phyloP scores from a whole-genome alignment of 163 green algal species.

The Scenedesmus sp. region DNA sequence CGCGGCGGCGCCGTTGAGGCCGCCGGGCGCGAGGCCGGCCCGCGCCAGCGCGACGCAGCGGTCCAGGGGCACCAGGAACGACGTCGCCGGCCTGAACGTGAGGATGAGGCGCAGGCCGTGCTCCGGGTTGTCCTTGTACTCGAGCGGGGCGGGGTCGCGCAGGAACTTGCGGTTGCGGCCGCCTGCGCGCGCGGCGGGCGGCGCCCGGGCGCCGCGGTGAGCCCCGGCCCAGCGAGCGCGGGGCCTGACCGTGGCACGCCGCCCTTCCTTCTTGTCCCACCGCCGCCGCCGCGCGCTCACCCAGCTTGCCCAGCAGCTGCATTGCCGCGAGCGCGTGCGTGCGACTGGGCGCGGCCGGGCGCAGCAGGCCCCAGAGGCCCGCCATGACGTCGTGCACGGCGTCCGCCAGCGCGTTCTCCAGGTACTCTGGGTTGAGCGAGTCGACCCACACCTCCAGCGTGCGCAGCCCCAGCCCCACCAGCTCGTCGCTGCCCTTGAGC shows the following conservation, averaged over 20 bases:
- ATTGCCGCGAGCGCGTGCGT: slow-evolving; percentile 52
- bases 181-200: not conserved
- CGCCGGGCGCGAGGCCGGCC: slow-evolving; percentile 23
- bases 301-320: slow-evolving; percentile 95
- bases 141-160: slow-evolving; percentile 60
- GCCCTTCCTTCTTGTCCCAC: not conserved
- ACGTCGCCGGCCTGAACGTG: slow-evolving; percentile 90
- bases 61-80: slow-evolving; percentile 97
- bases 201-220: no score
- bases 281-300: slow-evolving; percentile 50
- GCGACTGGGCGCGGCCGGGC: not conserved
- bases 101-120: slow-evolving; percentile 96
- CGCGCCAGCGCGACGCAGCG: slow-evolving; percentile 66
- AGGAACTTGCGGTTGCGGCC: slow-evolving; percentile 91
- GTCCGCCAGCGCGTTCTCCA: slow-evolving; percentile 86
- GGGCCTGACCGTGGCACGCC: no score
- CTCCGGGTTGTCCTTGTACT: slow-evolving; percentile 87
- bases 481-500: slow-evolving; percentile 69
- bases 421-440: slow-evolving; percentile 96
- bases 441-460: slow-evolving; percentile 96
- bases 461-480: slow-evolving; percentile 53
- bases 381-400: slow-evolving; percentile 73
- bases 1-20: slow-evolving; percentile 3
- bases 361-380: slow-evolving; percentile 62
- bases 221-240: no score